phyloP scores from a whole-genome alignment of 2,329 filamentous ascomycete species.

The Aaosphaeria pasadenensis region DNA sequence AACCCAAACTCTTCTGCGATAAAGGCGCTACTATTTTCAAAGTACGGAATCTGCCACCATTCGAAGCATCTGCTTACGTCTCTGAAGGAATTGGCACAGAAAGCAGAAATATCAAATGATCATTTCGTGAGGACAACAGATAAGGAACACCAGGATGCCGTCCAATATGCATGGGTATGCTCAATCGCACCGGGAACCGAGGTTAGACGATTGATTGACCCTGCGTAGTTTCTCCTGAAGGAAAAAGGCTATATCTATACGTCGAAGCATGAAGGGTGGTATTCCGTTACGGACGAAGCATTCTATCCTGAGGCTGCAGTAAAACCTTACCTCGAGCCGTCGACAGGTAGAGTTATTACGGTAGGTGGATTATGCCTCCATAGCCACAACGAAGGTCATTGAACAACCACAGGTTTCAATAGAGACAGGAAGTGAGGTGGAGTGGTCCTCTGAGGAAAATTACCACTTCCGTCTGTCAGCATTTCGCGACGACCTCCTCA shows the following conservation, averaged over 20 bases:
- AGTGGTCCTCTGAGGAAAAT: constrained; percentile 90
- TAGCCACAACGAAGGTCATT: background rate
- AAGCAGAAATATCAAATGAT: constrained; percentile 70
- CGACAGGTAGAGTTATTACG: constrained; percentile 80
- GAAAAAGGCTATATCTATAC: constrained; percentile 78
- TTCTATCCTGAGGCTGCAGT: constrained; percentile 83
- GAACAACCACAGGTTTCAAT: constrained; percentile 54
- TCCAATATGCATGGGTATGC: constrained; percentile 80
- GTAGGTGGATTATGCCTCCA: constrained; percentile 37
- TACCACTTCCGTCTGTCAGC: constrained; percentile 92
- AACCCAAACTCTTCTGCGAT: constrained; percentile 86
- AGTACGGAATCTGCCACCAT: constrained; percentile 31
- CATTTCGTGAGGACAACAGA: constrained; percentile 94
- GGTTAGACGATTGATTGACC: constrained; percentile 12
- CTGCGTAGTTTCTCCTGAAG: constrained; percentile 60
- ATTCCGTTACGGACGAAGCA: constrained; percentile 93
- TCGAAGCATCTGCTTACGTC: constrained; percentile 2
- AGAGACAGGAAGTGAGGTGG: constrained; percentile 89
- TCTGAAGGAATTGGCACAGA: constrained; percentile 60
- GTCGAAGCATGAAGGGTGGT: constrained; percentile 89
- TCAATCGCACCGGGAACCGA: constrained; percentile 1
- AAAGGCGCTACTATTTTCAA: constrained; percentile 76
- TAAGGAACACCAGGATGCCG: constrained; percentile 73
- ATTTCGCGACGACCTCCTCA: constrained; percentile 73
- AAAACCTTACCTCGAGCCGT: constrained; percentile 69